phyloP scores from a whole-genome alignment of 2,329 filamentous ascomycete genomes.

The Septoria petroselini region DNA sequence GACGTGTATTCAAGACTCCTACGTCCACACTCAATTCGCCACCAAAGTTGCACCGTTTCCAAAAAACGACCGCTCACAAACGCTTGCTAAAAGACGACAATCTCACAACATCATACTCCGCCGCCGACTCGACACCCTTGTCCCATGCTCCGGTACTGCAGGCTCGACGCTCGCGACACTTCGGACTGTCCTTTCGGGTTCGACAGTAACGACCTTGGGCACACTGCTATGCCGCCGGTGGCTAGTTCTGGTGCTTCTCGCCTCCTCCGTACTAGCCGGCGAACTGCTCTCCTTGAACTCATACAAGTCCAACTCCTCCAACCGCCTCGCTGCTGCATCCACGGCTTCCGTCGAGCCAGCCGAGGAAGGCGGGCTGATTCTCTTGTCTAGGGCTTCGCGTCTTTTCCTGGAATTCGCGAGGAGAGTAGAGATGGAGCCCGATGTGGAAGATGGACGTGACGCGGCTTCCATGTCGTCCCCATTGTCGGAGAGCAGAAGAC shows the following conservation, averaged over 20 bases:
- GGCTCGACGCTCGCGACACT: slow-evolving; percentile 3
- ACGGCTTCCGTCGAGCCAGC: slow-evolving; percentile 9
- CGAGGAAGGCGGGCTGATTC: slow-evolving; percentile 7
- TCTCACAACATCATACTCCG: slow-evolving; percentile 38
- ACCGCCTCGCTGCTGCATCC: slow-evolving; percentile 27
- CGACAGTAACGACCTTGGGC: slow-evolving; percentile 17
- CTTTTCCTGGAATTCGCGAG: slow-evolving; percentile 19
- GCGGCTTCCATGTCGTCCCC: slow-evolving; percentile 6
- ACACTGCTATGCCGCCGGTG: slow-evolving; percentile 32
- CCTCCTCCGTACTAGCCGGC: slow-evolving; percentile 11
- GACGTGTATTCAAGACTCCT: too few species aligned
- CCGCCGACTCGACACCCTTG: slow-evolving; percentile 35
- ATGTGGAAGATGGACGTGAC: slow-evolving; percentile 4
- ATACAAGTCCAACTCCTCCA: slow-evolving; percentile 36
- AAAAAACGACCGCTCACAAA: too few species aligned
- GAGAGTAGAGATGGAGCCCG: slow-evolving; percentile 14
- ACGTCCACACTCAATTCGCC: too few species aligned
- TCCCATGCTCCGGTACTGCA: slow-evolving; percentile 1
- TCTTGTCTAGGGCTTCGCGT: slow-evolving; percentile 14
- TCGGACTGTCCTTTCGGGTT: neutral
- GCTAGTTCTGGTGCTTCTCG: neutral
- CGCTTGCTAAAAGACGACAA: neutral
- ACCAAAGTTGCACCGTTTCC: too few species aligned
- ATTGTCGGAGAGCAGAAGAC: neutral
- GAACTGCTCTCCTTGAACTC: slow-evolving; percentile 37